Conservation (phyloP, 2,329 filamentous ascomycete species). For the Pyricularia sp. region DNA sequence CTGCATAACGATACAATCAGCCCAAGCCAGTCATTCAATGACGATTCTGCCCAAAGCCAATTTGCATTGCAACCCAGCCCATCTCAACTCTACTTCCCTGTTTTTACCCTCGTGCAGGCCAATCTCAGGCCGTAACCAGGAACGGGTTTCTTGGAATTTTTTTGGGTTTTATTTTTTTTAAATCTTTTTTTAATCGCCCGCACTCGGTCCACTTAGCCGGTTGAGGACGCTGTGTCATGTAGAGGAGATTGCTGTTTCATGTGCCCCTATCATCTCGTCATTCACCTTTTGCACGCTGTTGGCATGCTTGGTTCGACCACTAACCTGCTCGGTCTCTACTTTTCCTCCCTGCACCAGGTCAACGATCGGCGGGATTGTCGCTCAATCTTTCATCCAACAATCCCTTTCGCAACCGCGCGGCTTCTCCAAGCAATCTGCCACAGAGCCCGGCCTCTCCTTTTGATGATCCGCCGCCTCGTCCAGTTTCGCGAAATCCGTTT, state of each 20-base stretch:
- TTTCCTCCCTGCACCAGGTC: slow-evolving; percentile 25
- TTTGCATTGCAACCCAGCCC: background rate
- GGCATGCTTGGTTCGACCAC: slow-evolving; percentile 10
- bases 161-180: background rate
- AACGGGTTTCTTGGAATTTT: background rate
- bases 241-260: slow-evolving; percentile 37
- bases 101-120: slow-evolving; percentile 2
- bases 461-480: slow-evolving; percentile 49
- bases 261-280: slow-evolving; percentile 22
- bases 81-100: background rate
- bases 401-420: slow-evolving; percentile 66
- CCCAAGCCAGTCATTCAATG: background rate
- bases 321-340: slow-evolving; percentile 10
- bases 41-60: background rate
- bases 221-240: slow-evolving; percentile 33
- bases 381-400: slow-evolving; percentile 74
- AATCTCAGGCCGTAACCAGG: background rate
- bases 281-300: slow-evolving; percentile 26
- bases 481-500: slow-evolving; percentile 67
- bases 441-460: slow-evolving; percentile 41
- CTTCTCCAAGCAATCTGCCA: slow-evolving; percentile 44
- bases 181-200: background rate
- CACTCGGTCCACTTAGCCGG: slow-evolving; percentile 25
- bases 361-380: slow-evolving; percentile 44
- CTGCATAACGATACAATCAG: background rate